Evolutionary conservation across 1,284 basidiomycete genomes (phyloP), one percentile per base, ranked within the genome.

Genomic region (Cutaneotrichosporon cavernicola): DNA sequence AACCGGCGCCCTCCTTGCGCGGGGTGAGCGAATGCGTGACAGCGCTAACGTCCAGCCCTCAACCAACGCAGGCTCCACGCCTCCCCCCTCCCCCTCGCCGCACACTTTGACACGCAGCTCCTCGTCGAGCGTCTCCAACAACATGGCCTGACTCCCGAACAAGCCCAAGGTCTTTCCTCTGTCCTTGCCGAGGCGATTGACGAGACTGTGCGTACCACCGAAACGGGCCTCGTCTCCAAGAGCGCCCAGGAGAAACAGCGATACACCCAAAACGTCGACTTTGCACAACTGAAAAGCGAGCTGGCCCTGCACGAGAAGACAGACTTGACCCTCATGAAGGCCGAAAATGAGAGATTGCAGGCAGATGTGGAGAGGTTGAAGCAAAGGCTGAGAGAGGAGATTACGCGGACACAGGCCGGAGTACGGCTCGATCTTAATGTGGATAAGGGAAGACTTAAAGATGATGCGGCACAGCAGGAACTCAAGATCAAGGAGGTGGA

Each of bases 401-500:
- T 97, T 65, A 91, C 89, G 4, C 85, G 91, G 30, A 97, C 95
- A 5, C 94, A 97, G 77, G 91, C 91, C 4, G 95, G 95, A 30
- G 97, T 99, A 2, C 84, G 96, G 55, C 82, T 99, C 30, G 97
- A 99, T 80, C 81, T 99, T 65, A 99, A 99, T 81, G 83, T 99
- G 26, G 96, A 99, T 82, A 99, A 99, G 81, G 95, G 84, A 67
- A 85, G 96, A 47, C 92, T 98, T 83, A 83, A 96, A 50, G 95
- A 99, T 75, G 95, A 99, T 83, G 89, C 88, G 65, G 90, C 89
- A 63, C 88, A 90, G 52, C 93, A 98, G 74, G 95, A 97, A 73
- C 84, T 97, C 67, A 98, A 98, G 86, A 92, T 99, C 78, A 95
- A 95, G 80, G 97, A 99, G 80, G 94, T 98, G 14, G 96, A 99